Percentiles rank a stretch among this genome's conserved stretches.
Conservation (phyloP, 352 stramenopile species). For the Pythium apleroticum region DNA sequence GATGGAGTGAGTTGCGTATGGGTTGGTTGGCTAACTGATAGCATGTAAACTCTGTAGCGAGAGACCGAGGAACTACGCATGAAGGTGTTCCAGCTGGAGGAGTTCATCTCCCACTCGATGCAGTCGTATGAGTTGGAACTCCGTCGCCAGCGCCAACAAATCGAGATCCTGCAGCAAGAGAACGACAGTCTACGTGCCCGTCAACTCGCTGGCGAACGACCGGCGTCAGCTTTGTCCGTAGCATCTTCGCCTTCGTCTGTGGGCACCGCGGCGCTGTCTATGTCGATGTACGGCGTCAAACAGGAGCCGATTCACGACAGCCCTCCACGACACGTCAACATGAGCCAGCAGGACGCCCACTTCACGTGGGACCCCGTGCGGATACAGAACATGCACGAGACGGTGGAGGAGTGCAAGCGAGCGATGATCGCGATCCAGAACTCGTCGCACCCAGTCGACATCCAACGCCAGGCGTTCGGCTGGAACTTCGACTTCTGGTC, state of each 20-base stretch:
- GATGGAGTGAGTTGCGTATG: neutral
- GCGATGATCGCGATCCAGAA: constrained; percentile 47
- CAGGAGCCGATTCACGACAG: constrained; percentile 1
- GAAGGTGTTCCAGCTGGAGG: constrained; percentile 70
- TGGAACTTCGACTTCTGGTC: constrained; percentile 71
- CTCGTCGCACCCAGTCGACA: constrained; percentile 33
- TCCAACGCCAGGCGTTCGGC: constrained; percentile 52
- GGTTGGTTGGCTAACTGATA: neutral
- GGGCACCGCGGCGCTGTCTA: neutral
- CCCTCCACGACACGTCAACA: neutral
- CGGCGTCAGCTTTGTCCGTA: neutral
- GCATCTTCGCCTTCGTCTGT: constrained; percentile 17
- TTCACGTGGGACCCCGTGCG: constrained; percentile 22
- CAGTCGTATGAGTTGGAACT: constrained; percentile 57
- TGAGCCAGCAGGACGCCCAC: neutral
- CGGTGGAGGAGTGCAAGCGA: constrained; percentile 30
- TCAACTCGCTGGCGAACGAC: neutral
- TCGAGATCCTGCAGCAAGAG: constrained; percentile 43
- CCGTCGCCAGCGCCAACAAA: constrained; percentile 40
- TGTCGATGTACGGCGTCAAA: constrained; percentile 12
- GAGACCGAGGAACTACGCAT: constrained; percentile 68
- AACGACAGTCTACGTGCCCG: constrained; percentile 39
- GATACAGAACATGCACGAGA: constrained; percentile 34
- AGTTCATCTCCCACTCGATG: constrained; percentile 61
- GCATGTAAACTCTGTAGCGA: constrained; percentile 24